Evolutionary conservation across 805 yeast species (phyloP).

Genomic region (Wickerhamiella hasegawae): DNA sequence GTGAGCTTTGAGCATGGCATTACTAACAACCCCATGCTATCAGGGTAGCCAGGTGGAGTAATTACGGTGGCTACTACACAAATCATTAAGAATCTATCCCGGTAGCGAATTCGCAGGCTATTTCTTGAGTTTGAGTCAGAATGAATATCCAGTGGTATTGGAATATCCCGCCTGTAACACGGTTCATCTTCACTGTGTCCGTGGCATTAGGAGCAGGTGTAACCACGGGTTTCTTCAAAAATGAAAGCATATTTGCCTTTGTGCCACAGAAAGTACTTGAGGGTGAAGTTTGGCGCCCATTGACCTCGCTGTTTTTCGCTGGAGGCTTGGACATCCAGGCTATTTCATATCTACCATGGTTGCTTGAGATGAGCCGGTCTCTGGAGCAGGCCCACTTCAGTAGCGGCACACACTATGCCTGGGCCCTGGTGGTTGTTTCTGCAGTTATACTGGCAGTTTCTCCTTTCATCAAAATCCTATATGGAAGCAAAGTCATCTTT

Average conservation of each 20-base stretch:
- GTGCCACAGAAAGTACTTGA: neutral
- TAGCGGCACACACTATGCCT: neutral
- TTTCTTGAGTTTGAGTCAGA: too few relatives aligned
- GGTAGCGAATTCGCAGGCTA: too few relatives aligned
- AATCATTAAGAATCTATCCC: too few relatives aligned
- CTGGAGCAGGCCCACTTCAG: neutral
- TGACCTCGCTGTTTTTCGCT: neutral
- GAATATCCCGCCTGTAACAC: constrained; percentile 1
- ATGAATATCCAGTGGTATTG: too few relatives aligned
- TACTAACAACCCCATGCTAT: too few relatives aligned
- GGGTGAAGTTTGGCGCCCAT: neutral
- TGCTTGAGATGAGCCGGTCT: neutral
- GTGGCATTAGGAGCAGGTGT: neutral
- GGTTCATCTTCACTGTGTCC: neutral
- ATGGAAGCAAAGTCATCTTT: neutral
- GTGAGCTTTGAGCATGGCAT: too few relatives aligned
- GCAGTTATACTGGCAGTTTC: neutral
- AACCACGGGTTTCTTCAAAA: neutral
- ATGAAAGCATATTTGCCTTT: neutral
- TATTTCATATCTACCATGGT: neutral
- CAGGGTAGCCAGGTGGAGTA: too few relatives aligned
- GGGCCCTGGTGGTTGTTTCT: neutral
- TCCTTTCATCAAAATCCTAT: neutral
- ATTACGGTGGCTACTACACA: too few relatives aligned
- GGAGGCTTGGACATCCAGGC: neutral